Conservation (phyloP, 2,329 filamentous ascomycete genomes). For the Fusarium palustre region DNA sequence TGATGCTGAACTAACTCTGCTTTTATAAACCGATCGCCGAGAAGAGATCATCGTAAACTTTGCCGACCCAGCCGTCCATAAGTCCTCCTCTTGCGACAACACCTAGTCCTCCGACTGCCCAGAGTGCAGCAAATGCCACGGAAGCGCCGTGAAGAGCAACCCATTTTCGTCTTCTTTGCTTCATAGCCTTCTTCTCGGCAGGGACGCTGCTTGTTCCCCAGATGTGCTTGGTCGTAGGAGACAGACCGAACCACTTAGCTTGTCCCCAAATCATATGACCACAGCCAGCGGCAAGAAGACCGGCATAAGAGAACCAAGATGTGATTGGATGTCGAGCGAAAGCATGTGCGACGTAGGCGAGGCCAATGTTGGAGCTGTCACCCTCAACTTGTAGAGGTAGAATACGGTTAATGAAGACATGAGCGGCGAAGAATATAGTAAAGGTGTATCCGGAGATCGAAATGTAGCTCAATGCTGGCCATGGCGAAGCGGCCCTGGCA, state of each 20-base stretch:
- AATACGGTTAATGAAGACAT: slow-evolving; percentile 80
- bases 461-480: slow-evolving; percentile 79
- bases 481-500: slow-evolving; percentile 53
- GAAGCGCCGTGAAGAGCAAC: slow-evolving; percentile 76
- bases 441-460: slow-evolving; percentile 79
- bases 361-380: slow-evolving; percentile 84
- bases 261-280: slow-evolving; percentile 88
- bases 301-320: slow-evolving; percentile 76
- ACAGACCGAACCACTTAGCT: slow-evolving; percentile 81
- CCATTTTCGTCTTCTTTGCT: slow-evolving; percentile 73
- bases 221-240: slow-evolving; percentile 66
- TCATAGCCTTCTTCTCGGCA: slow-evolving; percentile 63
- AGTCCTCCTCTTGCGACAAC: slow-evolving; percentile 79
- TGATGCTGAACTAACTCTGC: slow-evolving; percentile 14
- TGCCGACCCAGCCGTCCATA: slow-evolving; percentile 82
- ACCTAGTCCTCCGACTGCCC: slow-evolving; percentile 84
- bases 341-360: slow-evolving; percentile 87
- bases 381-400: slow-evolving; percentile 83
- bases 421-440: slow-evolving; percentile 72
- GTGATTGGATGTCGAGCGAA: slow-evolving; percentile 77
- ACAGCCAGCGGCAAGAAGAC: slow-evolving; percentile 74
- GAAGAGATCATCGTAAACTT: slow-evolving; percentile 78
- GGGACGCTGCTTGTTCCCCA: slow-evolving; percentile 56
- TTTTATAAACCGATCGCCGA: slow-evolving; percentile 48
- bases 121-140: slow-evolving; percentile 70